Evolutionary conservation across 352 stramenopile genomes (phyloP).

Genomic region (Phytopythium oedochilum): DNA sequence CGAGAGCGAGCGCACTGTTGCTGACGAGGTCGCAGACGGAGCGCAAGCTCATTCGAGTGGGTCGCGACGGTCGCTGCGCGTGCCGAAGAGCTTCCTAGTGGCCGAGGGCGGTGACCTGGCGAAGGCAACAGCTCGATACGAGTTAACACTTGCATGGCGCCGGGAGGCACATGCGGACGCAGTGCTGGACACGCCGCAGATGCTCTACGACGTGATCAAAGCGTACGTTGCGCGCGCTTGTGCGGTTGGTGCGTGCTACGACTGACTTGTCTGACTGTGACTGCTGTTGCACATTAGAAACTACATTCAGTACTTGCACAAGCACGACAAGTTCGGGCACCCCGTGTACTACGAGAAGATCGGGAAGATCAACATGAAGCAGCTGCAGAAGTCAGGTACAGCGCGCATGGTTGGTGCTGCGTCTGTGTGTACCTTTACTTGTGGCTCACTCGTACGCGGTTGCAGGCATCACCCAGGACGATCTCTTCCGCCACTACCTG

Average conservation of each 20-base stretch:
- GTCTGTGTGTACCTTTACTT: not conserved
- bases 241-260: not conserved
- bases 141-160: conserved; percentile 66
- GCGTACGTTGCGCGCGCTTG: conserved; percentile 22
- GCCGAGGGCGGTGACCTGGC: conserved; percentile 60
- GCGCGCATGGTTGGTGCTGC: too few relatives aligned
- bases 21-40: not conserved
- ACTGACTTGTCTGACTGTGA: not conserved
- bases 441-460: not conserved
- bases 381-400: conserved; percentile 58
- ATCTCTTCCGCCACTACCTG: conserved; percentile 79
- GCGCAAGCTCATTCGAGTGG: not conserved
- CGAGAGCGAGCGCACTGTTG: conserved; percentile 27
- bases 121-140: conserved; percentile 58
- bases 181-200: conserved; percentile 56
- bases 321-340: conserved; percentile 72
- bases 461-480: conserved; percentile 49
- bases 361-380: conserved; percentile 75
- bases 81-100: conserved; percentile 56
- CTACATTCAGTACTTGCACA: conserved; percentile 79
- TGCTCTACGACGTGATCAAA: conserved; percentile 67
- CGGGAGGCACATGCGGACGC: conserved; percentile 69
- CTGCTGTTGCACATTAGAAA: conserved; percentile 21
- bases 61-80: conserved; percentile 10
- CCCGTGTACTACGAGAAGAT: conserved; percentile 83